A percentile compares a stretch with the other conserved stretches of the same genome.
phyloP scores from a whole-genome alignment of 768 basidiomycete genomes.

The Lactifluus pinguis region DNA sequence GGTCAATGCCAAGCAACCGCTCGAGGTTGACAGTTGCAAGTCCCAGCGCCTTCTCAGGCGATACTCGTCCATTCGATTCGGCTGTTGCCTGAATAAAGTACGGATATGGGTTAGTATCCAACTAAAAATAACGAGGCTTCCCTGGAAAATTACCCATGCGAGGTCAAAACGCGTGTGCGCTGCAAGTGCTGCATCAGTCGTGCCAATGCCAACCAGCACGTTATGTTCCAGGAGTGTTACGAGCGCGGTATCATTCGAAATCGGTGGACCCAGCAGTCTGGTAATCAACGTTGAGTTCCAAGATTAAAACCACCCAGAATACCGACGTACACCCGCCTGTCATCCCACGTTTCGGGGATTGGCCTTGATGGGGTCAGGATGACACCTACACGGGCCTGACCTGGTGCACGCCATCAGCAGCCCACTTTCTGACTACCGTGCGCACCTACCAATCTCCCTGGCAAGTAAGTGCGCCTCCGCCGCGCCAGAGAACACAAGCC shows the following conservation, averaged over 20 bases:
- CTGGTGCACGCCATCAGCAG: slow-evolving; percentile 21
- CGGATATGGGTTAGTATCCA: not conserved
- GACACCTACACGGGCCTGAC: slow-evolving; percentile 64
- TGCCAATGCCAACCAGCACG: slow-evolving; percentile 55
- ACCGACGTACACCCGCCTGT: slow-evolving; percentile 45
- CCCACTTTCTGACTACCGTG: not conserved
- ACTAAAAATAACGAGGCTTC: not conserved
- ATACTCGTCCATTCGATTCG: slow-evolving; percentile 32
- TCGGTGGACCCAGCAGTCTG: slow-evolving; percentile 63
- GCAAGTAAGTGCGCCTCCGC: slow-evolving; percentile 58
- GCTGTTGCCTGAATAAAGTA: slow-evolving; percentile 29
- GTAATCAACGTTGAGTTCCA: slow-evolving; percentile 8
- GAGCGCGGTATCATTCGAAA: slow-evolving; percentile 42
- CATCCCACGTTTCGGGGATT: slow-evolving; percentile 58
- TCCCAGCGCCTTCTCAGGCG: slow-evolving; percentile 28
- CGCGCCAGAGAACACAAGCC: slow-evolving; percentile 47
- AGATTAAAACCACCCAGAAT: not conserved
- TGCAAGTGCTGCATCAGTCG: slow-evolving; percentile 28
- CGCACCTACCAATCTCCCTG: slow-evolving; percentile 38
- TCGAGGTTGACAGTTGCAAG: slow-evolving; percentile 37
- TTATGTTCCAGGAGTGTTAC: slow-evolving; percentile 46
- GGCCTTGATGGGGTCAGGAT: slow-evolving; percentile 55
- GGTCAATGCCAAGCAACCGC: slow-evolving; percentile 30
- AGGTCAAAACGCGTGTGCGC: slow-evolving; percentile 31
- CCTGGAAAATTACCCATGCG: slow-evolving; percentile 28